Evolutionary conservation across 2,329 filamentous ascomycete genomes (phyloP).

Genomic region (Arthrocladium fulminans): DNA sequence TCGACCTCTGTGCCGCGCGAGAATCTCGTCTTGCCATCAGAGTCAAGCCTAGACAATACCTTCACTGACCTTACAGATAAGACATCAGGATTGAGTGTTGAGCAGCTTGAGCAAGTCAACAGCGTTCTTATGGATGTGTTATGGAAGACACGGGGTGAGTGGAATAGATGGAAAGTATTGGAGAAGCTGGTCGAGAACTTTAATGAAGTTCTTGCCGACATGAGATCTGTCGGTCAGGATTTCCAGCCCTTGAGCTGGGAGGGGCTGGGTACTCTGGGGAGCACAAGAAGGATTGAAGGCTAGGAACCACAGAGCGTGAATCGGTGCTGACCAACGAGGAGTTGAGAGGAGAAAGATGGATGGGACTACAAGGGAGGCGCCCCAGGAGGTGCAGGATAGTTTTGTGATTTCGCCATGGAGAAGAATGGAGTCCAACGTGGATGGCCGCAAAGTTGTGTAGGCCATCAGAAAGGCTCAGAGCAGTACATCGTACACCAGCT

Average conservation of each 20-base stretch:
- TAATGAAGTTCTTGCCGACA: conserved; percentile 55
- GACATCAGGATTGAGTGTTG: conserved; percentile 73
- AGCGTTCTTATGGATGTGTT: conserved; percentile 82
- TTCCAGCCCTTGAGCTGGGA: conserved; percentile 18
- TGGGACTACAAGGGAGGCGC: too few species aligned
- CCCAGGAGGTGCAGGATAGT: too few species aligned
- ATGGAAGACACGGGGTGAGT: conserved; percentile 70
- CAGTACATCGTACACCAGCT: too few species aligned
- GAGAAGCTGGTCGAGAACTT: conserved; percentile 58
- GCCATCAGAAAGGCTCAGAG: too few species aligned
- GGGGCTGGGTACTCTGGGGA: not conserved
- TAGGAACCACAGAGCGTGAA: not conserved
- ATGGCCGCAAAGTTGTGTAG: too few species aligned
- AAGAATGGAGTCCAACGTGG: too few species aligned
- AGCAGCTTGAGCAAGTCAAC: conserved; percentile 91
- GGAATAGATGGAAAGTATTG: conserved; percentile 71
- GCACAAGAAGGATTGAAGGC: conserved; percentile 3
- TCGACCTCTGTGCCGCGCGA: conserved; percentile 26
- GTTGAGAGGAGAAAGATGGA: not conserved
- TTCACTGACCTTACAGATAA: conserved; percentile 54
- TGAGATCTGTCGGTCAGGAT: conserved; percentile 26
- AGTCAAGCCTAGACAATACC: conserved; percentile 48
- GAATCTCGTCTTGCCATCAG: conserved; percentile 35
- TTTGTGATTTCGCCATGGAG: too few species aligned
- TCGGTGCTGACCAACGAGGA: too few species aligned